Evolutionary conservation across 257 asterid genomes (phyloP).

Genomic region (Rehmannia glutinosa): DNA sequence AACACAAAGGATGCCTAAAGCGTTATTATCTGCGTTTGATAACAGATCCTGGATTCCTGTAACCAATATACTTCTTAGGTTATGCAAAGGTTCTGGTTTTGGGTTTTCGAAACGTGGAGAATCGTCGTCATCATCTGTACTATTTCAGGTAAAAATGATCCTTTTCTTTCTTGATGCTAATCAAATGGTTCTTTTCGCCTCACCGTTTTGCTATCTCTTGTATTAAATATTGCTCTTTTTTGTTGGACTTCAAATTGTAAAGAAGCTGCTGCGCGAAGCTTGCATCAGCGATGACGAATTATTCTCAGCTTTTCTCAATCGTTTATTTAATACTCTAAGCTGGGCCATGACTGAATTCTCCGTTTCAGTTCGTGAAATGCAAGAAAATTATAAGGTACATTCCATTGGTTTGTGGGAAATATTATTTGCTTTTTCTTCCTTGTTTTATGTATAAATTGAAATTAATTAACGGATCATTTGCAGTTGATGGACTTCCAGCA

Average conservation of each 20-base stretch:
- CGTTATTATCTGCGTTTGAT: slow-evolving; percentile 80
- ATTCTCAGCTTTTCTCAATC: slow-evolving; percentile 85
- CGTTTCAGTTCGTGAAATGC: slow-evolving; percentile 87
- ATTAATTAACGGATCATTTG: slow-evolving; percentile 19
- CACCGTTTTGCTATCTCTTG: neutral
- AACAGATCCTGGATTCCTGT: slow-evolving; percentile 95
- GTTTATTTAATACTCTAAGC: slow-evolving; percentile 84
- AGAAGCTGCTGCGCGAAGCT: slow-evolving; percentile 84
- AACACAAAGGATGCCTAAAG: slow-evolving; percentile 64
- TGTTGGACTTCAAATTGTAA: slow-evolving; percentile 1
- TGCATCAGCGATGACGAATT: slow-evolving; percentile 60
- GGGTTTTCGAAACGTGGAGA: slow-evolving; percentile 78
- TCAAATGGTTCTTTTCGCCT: neutral
- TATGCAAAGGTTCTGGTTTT: slow-evolving; percentile 86
- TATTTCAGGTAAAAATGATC: slow-evolving; percentile 58
- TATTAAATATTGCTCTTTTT: slow-evolving; percentile 10
- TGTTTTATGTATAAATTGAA: neutral
- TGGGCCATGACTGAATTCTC: slow-evolving; percentile 99
- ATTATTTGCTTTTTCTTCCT: neutral
- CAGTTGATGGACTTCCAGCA: slow-evolving; percentile 88
- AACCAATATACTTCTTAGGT: slow-evolving; percentile 71
- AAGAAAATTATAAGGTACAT: slow-evolving; percentile 80
- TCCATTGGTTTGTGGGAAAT: neutral
- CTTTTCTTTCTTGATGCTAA: slow-evolving; percentile 4
- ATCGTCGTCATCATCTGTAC: slow-evolving; percentile 72